Evolutionary conservation across 2,329 filamentous ascomycete species (phyloP).

Genomic region (Arachnomyces sp.): DNA sequence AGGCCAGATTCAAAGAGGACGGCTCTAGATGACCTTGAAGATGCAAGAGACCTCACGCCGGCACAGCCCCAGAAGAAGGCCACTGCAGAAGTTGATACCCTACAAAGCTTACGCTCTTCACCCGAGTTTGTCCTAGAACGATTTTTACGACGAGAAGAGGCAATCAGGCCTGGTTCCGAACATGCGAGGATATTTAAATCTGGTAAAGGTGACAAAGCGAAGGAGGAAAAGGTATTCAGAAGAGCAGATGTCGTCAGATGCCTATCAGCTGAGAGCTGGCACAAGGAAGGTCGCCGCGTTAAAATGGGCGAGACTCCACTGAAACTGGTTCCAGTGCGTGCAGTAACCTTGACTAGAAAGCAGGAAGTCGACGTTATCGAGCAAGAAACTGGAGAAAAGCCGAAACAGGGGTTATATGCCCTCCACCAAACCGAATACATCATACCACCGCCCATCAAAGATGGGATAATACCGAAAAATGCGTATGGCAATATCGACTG

Average conservation of each 20-base stretch:
- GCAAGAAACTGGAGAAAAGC: conserved; percentile 69
- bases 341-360: conserved; percentile 77
- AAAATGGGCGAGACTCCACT: conserved; percentile 62
- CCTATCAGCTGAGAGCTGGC: conserved; percentile 92
- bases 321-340: conserved; percentile 82
- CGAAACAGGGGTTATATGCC: conserved; percentile 77
- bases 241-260: conserved; percentile 74
- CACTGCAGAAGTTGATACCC: conserved; percentile 67
- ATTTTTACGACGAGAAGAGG: conserved; percentile 87
- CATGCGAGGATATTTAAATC: conserved; percentile 67
- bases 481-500: conserved; percentile 94
- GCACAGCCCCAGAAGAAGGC: conserved; percentile 64
- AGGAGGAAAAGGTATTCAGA: conserved; percentile 71
- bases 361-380: conserved; percentile 83
- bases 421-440: conserved; percentile 89
- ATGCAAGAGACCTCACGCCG: conserved; percentile 65
- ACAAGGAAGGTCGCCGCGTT: conserved; percentile 83
- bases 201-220: conserved; percentile 63
- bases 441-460: conserved; percentile 73
- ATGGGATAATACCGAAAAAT: conserved; percentile 88
- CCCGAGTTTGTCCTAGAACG: conserved; percentile 76
- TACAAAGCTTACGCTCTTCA: conserved; percentile 82
- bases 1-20: conserved; percentile 49
- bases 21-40: conserved; percentile 69
- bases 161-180: conserved; percentile 59